Conservation (phyloP, 345 rosid species). For the Aurinia saxatilis region DNA sequence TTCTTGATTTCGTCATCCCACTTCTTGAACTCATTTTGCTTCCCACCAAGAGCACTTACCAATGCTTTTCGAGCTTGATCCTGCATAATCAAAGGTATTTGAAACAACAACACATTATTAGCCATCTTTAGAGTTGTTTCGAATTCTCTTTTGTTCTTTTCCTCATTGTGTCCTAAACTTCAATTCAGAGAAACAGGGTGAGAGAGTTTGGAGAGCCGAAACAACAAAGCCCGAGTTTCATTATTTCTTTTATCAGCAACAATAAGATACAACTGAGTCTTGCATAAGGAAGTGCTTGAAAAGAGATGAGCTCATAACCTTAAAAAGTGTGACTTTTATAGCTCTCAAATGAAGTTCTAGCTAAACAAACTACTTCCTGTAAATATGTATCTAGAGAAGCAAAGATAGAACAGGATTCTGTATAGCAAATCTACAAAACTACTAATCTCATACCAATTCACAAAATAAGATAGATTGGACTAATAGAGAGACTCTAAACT, state of each 20-base stretch:
- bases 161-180: too few relatives aligned
- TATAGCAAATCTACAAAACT: too few relatives aligned
- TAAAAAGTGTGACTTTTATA: background rate
- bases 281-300: background rate
- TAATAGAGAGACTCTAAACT: background rate
- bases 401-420: background rate
- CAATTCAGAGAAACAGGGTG: background rate
- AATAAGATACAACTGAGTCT: background rate
- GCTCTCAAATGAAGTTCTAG: background rate
- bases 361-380: background rate
- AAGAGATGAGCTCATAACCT: background rate
- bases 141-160: background rate
- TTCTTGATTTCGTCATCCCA: slow-evolving; percentile 84
- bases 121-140: background rate
- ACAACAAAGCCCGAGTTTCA: background rate
- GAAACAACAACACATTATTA: background rate
- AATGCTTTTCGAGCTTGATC: slow-evolving; percentile 85
- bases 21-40: slow-evolving; percentile 73
- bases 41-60: slow-evolving; percentile 86
- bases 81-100: slow-evolving; percentile 28
- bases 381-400: background rate
- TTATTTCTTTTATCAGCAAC: background rate
- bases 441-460: too few relatives aligned
- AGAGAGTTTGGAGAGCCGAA: background rate
- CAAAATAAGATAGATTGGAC: background rate